phyloP scores from a whole-genome alignment of 192 early-diverging fungal genomes.

The Mortierella alpina region DNA sequence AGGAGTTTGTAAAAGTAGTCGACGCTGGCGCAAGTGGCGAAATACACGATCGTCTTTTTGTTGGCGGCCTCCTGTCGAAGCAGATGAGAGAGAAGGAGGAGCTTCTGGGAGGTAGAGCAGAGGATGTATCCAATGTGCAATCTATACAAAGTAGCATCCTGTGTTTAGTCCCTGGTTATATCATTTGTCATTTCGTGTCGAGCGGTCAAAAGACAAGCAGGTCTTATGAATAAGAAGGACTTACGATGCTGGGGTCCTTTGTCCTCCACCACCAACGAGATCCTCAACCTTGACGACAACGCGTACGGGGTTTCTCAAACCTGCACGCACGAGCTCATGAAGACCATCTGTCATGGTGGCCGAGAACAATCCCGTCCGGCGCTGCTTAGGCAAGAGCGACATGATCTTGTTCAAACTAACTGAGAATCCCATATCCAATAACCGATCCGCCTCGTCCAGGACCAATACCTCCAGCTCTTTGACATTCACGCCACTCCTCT shows the following conservation, averaged over 20 bases:
- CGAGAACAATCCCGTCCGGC: slow-evolving; percentile 95
- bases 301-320: slow-evolving; percentile 91
- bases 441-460: slow-evolving; percentile 94
- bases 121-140: slow-evolving; percentile 81
- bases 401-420: slow-evolving; percentile 84
- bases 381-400: slow-evolving; percentile 86
- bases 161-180: neutral
- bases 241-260: slow-evolving; percentile 72
- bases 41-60: slow-evolving; percentile 94
- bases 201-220: neutral
- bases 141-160: slow-evolving; percentile 38
- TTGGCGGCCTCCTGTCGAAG: slow-evolving; percentile 63
- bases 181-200: slow-evolving; percentile 6
- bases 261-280: slow-evolving; percentile 59
- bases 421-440: slow-evolving; percentile 96
- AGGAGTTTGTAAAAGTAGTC: slow-evolving; percentile 90
- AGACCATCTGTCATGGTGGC: slow-evolving; percentile 96
- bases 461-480: slow-evolving; percentile 89
- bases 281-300: slow-evolving; percentile 92
- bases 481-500: slow-evolving; percentile 69
- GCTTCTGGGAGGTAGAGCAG: slow-evolving; percentile 84
- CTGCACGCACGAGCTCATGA: slow-evolving; percentile 82
- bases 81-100: slow-evolving; percentile 76
- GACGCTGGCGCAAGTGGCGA: slow-evolving; percentile 94
- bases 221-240: slow-evolving; percentile 7